These are phyloP conservation scores for Candida germanica DNA, from an alignment of 805 yeast species.

Conservation along the genomic window DNA sequence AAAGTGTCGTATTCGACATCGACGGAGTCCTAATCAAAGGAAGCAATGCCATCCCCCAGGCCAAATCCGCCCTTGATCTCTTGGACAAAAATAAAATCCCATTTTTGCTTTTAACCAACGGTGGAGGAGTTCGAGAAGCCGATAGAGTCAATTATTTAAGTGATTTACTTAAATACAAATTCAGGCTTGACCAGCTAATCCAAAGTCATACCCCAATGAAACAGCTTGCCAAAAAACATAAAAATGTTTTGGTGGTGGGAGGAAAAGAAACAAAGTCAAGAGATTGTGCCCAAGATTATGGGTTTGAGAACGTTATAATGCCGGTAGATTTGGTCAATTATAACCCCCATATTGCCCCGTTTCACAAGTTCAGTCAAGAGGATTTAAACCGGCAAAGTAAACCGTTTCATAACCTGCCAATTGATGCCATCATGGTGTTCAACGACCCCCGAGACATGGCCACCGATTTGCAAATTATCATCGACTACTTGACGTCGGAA, in stretches of 20 bases:
- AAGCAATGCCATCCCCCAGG: slow-evolving; percentile 59
- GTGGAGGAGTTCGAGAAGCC: slow-evolving; percentile 76
- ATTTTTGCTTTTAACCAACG: slow-evolving; percentile 82
- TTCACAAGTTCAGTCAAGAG: slow-evolving; percentile 33
- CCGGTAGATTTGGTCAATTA: slow-evolving; percentile 68
- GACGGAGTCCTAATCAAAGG: slow-evolving; percentile 90
- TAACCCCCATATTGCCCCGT: slow-evolving; percentile 64
- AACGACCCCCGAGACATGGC: slow-evolving; percentile 90
- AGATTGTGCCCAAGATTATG: slow-evolving; percentile 69
- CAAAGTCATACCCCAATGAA: slow-evolving; percentile 88
- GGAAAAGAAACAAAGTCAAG: slow-evolving; percentile 70
- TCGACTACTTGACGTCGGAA: slow-evolving; percentile 65
- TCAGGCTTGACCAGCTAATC: slow-evolving; percentile 60
- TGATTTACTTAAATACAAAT: slow-evolving; percentile 29
- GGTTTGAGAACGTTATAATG: slow-evolving; percentile 70
- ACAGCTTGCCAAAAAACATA: slow-evolving; percentile 22
- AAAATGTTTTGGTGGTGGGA: slow-evolving; percentile 79
- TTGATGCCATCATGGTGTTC: slow-evolving; percentile 79
- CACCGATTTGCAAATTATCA: slow-evolving; percentile 73
- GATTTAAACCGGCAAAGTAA: slow-evolving; percentile 2
- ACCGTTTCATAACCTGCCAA: slow-evolving; percentile 28
- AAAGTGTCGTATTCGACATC: slow-evolving; percentile 46
- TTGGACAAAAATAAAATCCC: slow-evolving; percentile 60
- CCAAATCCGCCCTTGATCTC: slow-evolving; percentile 55
- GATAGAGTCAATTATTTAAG: slow-evolving; percentile 42